phyloP scores from a whole-genome alignment of 2,329 filamentous ascomycete genomes.

The Aspergillaceae sp. region DNA sequence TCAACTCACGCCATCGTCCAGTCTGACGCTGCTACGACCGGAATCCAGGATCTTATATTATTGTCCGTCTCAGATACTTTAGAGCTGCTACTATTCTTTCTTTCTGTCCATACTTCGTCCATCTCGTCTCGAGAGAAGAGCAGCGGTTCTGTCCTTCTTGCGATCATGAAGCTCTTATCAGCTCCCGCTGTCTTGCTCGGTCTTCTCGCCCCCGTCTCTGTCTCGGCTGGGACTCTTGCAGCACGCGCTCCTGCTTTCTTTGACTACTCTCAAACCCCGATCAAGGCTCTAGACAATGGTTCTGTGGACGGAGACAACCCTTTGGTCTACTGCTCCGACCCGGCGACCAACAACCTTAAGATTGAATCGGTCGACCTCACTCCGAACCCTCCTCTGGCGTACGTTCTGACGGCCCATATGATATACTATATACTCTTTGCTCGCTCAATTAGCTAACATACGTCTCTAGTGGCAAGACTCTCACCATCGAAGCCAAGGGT shows the following conservation, averaged over 20 bases:
- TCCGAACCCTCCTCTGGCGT: slow-evolving; percentile 85
- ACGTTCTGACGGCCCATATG: slow-evolving; percentile 34
- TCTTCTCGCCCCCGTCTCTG: slow-evolving; percentile 38
- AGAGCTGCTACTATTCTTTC: not conserved
- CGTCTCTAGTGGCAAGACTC: slow-evolving; percentile 57
- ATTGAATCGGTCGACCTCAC: slow-evolving; percentile 71
- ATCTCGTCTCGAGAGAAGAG: not conserved
- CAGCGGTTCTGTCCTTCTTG: not conserved
- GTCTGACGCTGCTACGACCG: not conserved
- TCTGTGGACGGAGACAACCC: slow-evolving; percentile 80
- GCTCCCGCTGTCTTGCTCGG: slow-evolving; percentile 31
- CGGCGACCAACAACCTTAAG: slow-evolving; percentile 59
- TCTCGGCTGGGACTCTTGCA: slow-evolving; percentile 14
- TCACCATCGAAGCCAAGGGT: slow-evolving; percentile 71
- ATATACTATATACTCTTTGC: not conserved
- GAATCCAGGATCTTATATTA: not conserved
- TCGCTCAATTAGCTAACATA: slow-evolving; percentile 8
- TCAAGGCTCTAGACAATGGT: slow-evolving; percentile 45
- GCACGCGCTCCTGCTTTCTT: slow-evolving; percentile 41
- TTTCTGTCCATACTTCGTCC: too few species aligned
- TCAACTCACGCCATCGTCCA: not conserved
- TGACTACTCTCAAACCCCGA: slow-evolving; percentile 42
- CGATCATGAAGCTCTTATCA: slow-evolving; percentile 36
- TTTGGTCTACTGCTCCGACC: slow-evolving; percentile 66
- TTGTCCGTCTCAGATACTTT: not conserved